Evolutionary conservation across 2,329 filamentous ascomycete genomes (phyloP).

Genomic region (Ceratocystis variospora): DNA sequence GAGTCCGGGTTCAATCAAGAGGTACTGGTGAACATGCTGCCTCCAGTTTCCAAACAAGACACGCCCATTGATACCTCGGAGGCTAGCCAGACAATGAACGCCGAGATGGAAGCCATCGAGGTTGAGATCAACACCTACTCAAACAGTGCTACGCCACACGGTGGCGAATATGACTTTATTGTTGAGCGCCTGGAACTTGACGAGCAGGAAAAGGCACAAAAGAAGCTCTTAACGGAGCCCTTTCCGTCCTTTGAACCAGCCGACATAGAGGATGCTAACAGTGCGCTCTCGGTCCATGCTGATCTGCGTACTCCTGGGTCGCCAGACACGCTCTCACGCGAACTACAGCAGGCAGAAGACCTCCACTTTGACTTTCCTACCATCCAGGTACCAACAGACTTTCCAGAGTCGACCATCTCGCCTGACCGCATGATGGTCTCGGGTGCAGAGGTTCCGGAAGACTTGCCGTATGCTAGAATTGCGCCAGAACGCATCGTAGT

Average conservation of each 20-base stretch:
- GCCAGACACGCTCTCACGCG: not conserved
- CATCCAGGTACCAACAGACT: not conserved
- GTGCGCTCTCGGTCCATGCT: not conserved
- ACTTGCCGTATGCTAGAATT: not conserved
- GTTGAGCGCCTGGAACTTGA: not conserved
- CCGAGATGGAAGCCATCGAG: constrained; percentile 6
- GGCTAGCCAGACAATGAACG: constrained; percentile 23
- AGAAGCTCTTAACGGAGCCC: not conserved
- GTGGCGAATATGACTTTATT: constrained; percentile 9
- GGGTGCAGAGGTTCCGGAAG: not conserved
- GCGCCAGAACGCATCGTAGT: not conserved
- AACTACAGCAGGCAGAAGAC: not conserved
- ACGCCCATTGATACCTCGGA: not conserved
- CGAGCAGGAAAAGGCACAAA: not conserved
- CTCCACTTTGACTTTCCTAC: not conserved
- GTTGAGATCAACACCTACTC: constrained; percentile 9
- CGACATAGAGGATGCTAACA: constrained; percentile 10
- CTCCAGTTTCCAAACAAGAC: not conserved
- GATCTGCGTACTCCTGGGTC: not conserved
- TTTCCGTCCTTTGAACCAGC: not conserved
- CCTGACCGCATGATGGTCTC: constrained; percentile 8
- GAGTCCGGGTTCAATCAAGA: not conserved
- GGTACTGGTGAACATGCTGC: not conserved
- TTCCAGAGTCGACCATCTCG: not conserved
- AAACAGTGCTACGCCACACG: not conserved